Evolutionary conservation across 352 stramenopile species (phyloP), one percentile per base, ranked within the genome.

Genomic region (Phytophthora citricola): DNA sequence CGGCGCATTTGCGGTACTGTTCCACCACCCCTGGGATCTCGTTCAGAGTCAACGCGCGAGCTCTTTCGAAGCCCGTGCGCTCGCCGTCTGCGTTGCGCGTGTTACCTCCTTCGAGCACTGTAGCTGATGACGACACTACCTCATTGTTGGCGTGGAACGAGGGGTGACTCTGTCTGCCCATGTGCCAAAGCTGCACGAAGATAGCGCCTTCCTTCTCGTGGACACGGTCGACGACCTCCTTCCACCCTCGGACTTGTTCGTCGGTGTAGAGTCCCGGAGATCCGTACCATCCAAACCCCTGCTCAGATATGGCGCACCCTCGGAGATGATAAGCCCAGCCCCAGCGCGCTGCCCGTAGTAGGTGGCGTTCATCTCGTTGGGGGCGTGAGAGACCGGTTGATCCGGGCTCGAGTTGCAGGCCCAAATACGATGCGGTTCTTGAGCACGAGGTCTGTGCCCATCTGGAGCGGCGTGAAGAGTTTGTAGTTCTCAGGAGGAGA

Each of bases 151-250:
- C 24, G 51, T 93, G 75, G 53, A 82, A 85, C 0, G 55, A 75
- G 11, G 77, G 75, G 63, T 97, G 89, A 3, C 73, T 66, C 40
- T 77, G 62, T 10, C 87, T 75, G 9, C 90, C 91, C 48, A 84
- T 78, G 64, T 97, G 90, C 89, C 89, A 96, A 3, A 97, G 66
- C 68, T 97, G 90, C 44, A 83, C 46, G 48, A 86, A 91, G 54
- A 97, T 95, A 32, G 80, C 78, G 57, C 80, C 80, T 53, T 73
- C 81, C 39, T 92, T 92, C 5, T 67, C 57, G 63, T 97, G 90
- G 1, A 97, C 81, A 11, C 61, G 51, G 40, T 94, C 74, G 0
- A 78, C 65, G 10, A 91, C 57, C 36, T 65, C 60, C 31, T 86
- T 83, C 82, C 82, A 91, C 10, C 55, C 71, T 1, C 22, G 44